Evolutionary conservation across 2,329 filamentous ascomycete species (phyloP), one percentile per base, ranked within the genome.

Genomic region (Phialophora expanda): DNA sequence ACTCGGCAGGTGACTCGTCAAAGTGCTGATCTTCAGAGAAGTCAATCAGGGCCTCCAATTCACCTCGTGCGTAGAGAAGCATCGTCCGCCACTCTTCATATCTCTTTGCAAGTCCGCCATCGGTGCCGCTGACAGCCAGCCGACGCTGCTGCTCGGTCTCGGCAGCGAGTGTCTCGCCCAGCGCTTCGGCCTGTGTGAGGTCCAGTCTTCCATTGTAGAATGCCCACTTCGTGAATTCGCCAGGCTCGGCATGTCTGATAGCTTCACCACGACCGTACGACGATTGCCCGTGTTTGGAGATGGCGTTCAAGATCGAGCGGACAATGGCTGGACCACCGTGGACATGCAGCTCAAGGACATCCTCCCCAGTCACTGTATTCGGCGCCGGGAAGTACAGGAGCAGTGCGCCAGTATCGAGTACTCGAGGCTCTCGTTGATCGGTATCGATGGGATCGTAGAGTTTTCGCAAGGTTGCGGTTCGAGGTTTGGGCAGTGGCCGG

Each of bases 21-120:
- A 99, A 96, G 79, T 98, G 91, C 78, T 99, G 94, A 74, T 98
- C 95, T 76, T 99, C 95, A 0, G 92, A 90, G 76, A 99, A 99
- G 78, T 99, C 95, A 68, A 99, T 98, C 71, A 99, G 80, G 0
- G 95, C 95, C 78, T 99, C 95, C 46, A 99, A 84, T 79, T 98
- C 93, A 9, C 92, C 95, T 1, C 95, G 87, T 9, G 93, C 93
- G 68, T 90, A 84, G 6, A 98, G 82, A 20, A 99, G 80, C 70
- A 88, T 83, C 69, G 86, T 81, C 28, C 94, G 87, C 95, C 95
- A 99, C 9, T 74, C 74, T 71, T 97, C 93, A 76, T 99, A 99
- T 20, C 88, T 87, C 66, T 84, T 83, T 0, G 91, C 87, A 12
- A 97, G 82, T 0, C 83, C 79, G 24, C 89, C 89, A 3, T 87